phyloP scores from a whole-genome alignment of 2,329 filamentous ascomycete genomes.

The Trichoderma sp. region DNA sequence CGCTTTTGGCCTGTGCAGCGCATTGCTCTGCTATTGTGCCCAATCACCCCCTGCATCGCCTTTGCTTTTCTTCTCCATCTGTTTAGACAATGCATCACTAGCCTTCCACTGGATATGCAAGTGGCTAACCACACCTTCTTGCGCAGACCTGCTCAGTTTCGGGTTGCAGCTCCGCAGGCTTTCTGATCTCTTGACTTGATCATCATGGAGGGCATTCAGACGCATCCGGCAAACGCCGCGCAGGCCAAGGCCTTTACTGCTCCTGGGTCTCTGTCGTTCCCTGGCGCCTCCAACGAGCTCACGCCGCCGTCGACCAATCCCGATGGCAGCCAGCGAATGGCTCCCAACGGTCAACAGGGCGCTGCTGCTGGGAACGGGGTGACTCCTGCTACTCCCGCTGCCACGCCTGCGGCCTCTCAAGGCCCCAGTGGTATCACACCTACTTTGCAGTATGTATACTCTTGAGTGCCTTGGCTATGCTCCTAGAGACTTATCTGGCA shows the following conservation, averaged over 20 bases:
- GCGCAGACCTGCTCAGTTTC: conserved; percentile 41
- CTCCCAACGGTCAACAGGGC: conserved; percentile 56
- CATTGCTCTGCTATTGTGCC: conserved; percentile 7
- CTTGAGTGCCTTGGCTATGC: conserved; percentile 39
- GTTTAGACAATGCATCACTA: conserved; percentile 10
- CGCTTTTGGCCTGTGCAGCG: conserved; percentile 25
- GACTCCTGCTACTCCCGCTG: conserved; percentile 86
- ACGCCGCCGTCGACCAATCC: conserved; percentile 77
- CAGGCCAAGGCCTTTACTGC: conserved; percentile 97
- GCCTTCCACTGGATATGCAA: conserved; percentile 6
- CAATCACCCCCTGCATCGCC: conserved; percentile 1
- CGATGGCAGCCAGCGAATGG: conserved; percentile 48
- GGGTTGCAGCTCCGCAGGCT: conserved; percentile 24
- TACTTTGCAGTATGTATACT: conserved; percentile 90
- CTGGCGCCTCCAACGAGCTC: conserved; percentile 78
- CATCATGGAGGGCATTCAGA: conserved; percentile 92
- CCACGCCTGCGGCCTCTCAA: conserved; percentile 81
- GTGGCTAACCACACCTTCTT: conserved; percentile 35
- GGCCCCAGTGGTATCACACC: conserved; percentile 88
- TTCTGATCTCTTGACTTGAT: conserved; percentile 42
- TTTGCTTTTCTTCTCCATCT: conserved; percentile 8
- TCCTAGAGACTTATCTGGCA: conserved; percentile 57
- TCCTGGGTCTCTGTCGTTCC: conserved; percentile 88
- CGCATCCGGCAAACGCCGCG: conserved; percentile 85
- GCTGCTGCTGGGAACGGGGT: conserved; percentile 72